Evolutionary conservation across 805 yeast genomes (phyloP), one percentile per base, ranked within the genome.

Genomic region (Cyberlindnera xylosilytica): DNA sequence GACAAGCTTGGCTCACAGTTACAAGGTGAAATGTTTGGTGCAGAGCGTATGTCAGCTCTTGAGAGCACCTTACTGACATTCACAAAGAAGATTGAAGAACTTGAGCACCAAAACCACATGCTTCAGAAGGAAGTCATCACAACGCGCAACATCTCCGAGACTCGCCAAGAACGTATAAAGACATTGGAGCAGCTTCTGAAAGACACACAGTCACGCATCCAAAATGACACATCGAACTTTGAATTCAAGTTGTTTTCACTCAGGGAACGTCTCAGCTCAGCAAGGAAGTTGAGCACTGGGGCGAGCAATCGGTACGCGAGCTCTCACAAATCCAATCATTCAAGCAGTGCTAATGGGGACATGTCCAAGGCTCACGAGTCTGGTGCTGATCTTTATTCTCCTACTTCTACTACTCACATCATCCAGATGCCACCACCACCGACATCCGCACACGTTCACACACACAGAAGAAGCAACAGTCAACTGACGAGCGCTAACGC

Each of bases 21-120:
- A 31, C 57, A 56, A 17, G 48, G 46, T 10, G 19, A 36, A 5
- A 22, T 19, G 20, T 28, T 34, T 24, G 50, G 72, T 44, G 76
- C 72, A 35, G 71, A 73, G 49, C 76, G 75, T 50, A 57, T 79
- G 22, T 66, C 72, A 36, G 71, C 75, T 10, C 59, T 84, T 40
- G 87, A 82, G 51, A 69, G 72, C 36, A 72, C 87, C 1, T 62
- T 84, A 16, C 74, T 73, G 34, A 80, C 73, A 46, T 70, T 84
- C 47, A 70, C 76, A 16, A 67, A 65, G n/a, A 80, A 81, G 42
- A 70, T 83, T 41, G 70, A 70, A 38, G 85, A 83, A 46, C 72
- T 82, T 24, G 83, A 81, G 46, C 60, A 68, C n/a, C 82, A 81
- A 55, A 84, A 84, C 56, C 62, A 69, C 23, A 66, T 73, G 38